These are phyloP conservation scores for Komagataella ulmi DNA, from an alignment of 805 yeast species.

Conservation along the genomic window DNA sequence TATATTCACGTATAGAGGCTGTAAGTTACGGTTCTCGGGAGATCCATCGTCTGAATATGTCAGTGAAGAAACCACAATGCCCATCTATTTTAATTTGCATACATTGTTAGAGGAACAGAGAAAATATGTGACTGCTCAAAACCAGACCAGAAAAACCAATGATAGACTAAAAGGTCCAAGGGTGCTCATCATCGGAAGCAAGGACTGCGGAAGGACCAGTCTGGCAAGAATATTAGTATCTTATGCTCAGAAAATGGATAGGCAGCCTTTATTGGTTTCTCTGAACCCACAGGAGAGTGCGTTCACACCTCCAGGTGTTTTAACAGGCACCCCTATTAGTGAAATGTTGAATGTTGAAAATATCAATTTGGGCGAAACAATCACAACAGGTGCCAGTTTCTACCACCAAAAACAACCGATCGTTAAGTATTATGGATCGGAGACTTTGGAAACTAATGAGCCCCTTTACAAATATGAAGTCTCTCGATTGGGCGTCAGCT, in stretches of 20 bases:
- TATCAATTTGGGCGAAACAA: constrained; percentile 61
- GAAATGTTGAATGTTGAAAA: constrained; percentile 69
- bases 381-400: constrained; percentile 61
- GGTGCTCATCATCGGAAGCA: constrained; percentile 65
- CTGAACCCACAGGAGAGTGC: constrained; percentile 54
- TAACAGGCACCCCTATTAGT: constrained; percentile 74
- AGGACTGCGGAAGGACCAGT: constrained; percentile 68
- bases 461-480: constrained; percentile 37
- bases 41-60: constrained; percentile 38
- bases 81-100: constrained; percentile 53
- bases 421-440: constrained; percentile 72
- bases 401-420: constrained; percentile 83
- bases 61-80: constrained; percentile 60
- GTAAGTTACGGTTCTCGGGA: constrained; percentile 39
- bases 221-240: constrained; percentile 55
- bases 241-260: constrained; percentile 63
- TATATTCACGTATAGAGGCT: constrained; percentile 53
- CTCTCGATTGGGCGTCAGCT: constrained; percentile 23
- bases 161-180: constrained; percentile 20
- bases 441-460: constrained; percentile 40
- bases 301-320: constrained; percentile 58
- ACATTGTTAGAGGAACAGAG: constrained; percentile 54
- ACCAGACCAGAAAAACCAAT: constrained; percentile 6
- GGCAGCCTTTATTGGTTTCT: constrained; percentile 61
- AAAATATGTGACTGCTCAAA: constrained; percentile 15